Conservation (phyloP, 148 eudicot species). For the Cornus controversa region DNA sequence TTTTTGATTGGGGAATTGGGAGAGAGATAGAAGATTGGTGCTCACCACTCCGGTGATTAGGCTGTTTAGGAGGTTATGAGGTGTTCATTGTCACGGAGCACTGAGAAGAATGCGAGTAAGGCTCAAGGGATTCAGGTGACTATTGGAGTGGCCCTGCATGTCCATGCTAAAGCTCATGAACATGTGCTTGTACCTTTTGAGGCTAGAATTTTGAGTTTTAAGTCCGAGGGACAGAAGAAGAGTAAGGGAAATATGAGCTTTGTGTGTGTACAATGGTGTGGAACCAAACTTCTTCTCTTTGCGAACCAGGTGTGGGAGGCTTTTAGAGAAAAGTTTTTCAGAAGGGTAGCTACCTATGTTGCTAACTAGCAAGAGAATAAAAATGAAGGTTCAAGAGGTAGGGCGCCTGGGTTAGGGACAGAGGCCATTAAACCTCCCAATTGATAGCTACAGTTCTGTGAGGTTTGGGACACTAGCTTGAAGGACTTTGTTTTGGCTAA, state of each 20-base stretch:
- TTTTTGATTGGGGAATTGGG: constrained; percentile 40
- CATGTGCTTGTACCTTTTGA: constrained; percentile 65
- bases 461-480: constrained; percentile 88
- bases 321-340: constrained; percentile 73
- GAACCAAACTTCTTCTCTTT: constrained; percentile 81
- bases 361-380: constrained; percentile 87
- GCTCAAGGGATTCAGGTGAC: constrained; percentile 45
- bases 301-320: constrained; percentile 91
- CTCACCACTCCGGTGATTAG: constrained; percentile 49
- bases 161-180: constrained; percentile 21
- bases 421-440: constrained; percentile 80
- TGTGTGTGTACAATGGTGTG: constrained; percentile 96
- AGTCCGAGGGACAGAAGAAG: constrained; percentile 2
- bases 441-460: constrained; percentile 71
- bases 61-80: constrained; percentile 92
- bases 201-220: constrained; percentile 40
- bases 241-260: constrained; percentile 51
- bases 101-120: constrained; percentile 31
- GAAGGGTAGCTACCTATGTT: constrained; percentile 95
- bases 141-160: constrained; percentile 29
- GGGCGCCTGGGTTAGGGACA: constrained; percentile 93
- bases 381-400: constrained; percentile 80
- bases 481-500: constrained; percentile 75
- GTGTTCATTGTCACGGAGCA: constrained; percentile 54
- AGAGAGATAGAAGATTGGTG: constrained; percentile 15